Percentiles rank a stretch among this genome's conserved stretches.
phyloP scores from a whole-genome alignment of 169 alveolate genomes.

The Plasmodium coatneyi region DNA sequence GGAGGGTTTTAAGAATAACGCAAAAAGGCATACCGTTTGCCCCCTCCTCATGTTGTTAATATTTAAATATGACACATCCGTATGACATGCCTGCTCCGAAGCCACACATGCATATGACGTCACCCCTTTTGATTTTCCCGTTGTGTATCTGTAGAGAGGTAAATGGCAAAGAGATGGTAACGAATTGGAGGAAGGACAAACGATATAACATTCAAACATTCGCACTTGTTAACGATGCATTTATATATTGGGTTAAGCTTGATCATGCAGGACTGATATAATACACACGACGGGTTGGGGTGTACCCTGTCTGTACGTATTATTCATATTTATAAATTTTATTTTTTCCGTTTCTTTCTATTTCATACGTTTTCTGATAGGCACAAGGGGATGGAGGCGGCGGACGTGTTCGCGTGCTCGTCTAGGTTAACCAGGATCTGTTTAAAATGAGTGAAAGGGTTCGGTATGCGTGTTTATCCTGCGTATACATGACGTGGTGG shows the following conservation, averaged over 20 bases:
- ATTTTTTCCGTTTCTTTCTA: neutral
- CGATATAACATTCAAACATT: neutral
- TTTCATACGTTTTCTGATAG: slow-evolving; percentile 78
- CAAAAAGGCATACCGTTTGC: neutral
- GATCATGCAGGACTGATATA: neutral
- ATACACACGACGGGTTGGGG: neutral
- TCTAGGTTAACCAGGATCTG: slow-evolving; percentile 80
- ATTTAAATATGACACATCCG: slow-evolving; percentile 79
- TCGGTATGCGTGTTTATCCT: neutral
- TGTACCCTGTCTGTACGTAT: neutral
- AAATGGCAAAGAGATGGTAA: neutral
- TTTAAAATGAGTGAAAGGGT: neutral
- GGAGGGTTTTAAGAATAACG: neutral
- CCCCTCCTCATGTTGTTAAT: slow-evolving; percentile 45
- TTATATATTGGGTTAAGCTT: neutral
- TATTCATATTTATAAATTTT: neutral
- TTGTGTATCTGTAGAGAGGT: slow-evolving; percentile 61
- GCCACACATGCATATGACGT: slow-evolving; percentile 81
- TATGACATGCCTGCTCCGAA: slow-evolving; percentile 85
- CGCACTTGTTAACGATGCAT: neutral
- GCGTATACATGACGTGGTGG: neutral
- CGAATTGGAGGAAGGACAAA: neutral
- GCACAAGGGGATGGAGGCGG: slow-evolving; percentile 83
- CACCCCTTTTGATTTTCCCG: slow-evolving; percentile 77
- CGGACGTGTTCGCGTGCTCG: slow-evolving; percentile 82